Base-by-base conservation (phyloP, 2,329 filamentous ascomycete species). In the Microcyclospora pomicola region DNA sequence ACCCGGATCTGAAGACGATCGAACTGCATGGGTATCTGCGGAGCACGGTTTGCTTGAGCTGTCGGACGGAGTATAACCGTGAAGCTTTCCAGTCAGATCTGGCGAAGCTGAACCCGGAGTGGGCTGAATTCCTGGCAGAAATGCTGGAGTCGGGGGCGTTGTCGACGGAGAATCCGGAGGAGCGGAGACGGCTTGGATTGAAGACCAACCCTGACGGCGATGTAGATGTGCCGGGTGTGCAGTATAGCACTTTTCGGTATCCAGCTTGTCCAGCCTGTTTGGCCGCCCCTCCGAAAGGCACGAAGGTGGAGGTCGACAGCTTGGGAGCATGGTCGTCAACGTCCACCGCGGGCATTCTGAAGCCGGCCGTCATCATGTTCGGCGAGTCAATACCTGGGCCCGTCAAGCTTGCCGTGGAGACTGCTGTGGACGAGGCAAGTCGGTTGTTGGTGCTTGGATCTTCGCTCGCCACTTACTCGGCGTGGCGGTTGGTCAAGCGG, bases 311-410 rank as follows among this genome's bases (percentile, higher is more conserved):
- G 44, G 72, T 82, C 10, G 88, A 95, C 51, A 50, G 55, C 1
- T 85, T 95, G 37, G 88, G 88, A 0, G 88, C 86, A 0, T 92
- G 80, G 83, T 62, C 67, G 30, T 50, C 68, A 5, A 42, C 41
- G 2, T 53, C 56, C 6, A 58, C 48, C 6, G 83, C 77, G 0
- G 91, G 88, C 2, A 75, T 96, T 29, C 59, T 98, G 39, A 96
- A 96, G 55, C 91, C 91, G 3, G 83, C 83, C 1, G 87, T 98
- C 2, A 78, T 87, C 50, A 95, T 96, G 85, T 96, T 96, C 58
- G 91, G 91, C 12, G 91, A 96, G 61, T 87, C 76, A 42, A 93
- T 96, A 35, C 67, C 73, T 0, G 59, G 63, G 1, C 52, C 62
- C 1, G 77, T 87, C 28, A 95, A 92, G 58, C 59, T 65, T 1